Conservation (phyloP, 2,329 filamentous ascomycete species). For the Ceratocystis alfenasii region DNA sequence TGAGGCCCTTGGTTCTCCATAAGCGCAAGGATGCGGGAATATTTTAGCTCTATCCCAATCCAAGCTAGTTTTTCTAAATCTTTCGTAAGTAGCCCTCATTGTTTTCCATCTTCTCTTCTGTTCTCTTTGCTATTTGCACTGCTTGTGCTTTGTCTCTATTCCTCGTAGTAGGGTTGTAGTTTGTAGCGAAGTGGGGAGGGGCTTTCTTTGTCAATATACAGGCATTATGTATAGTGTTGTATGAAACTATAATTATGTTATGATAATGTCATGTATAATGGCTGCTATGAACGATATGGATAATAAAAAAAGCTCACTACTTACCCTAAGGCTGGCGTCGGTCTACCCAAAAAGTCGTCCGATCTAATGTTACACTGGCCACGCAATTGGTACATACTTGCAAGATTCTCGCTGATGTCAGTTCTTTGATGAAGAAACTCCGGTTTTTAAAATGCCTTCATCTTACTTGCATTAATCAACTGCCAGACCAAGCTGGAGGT, state of each 20-base stretch:
- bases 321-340: neutral
- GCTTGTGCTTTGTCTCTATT: neutral
- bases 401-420: neutral
- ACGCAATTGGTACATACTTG: neutral
- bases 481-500: neutral
- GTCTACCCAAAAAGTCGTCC: neutral
- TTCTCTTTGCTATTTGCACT: neutral
- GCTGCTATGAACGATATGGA: neutral
- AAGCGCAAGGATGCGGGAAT: constrained; percentile 9
- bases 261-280: neutral
- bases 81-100: neutral
- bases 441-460: neutral
- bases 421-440: neutral
- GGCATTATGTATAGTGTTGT: neutral
- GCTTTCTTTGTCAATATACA: neutral
- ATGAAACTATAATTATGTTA: neutral
- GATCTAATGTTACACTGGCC: neutral
- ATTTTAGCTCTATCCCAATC: neutral
- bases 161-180: neutral
- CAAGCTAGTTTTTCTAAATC: neutral
- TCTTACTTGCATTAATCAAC: neutral
- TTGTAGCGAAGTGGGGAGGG: neutral
- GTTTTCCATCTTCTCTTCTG: neutral
- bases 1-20: constrained; percentile 7
- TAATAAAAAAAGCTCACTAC: neutral